Evolutionary conservation across 2,329 filamentous ascomycete species (phyloP), one percentile per base, ranked within the genome.

Genomic region (Aspergillus hortae): DNA sequence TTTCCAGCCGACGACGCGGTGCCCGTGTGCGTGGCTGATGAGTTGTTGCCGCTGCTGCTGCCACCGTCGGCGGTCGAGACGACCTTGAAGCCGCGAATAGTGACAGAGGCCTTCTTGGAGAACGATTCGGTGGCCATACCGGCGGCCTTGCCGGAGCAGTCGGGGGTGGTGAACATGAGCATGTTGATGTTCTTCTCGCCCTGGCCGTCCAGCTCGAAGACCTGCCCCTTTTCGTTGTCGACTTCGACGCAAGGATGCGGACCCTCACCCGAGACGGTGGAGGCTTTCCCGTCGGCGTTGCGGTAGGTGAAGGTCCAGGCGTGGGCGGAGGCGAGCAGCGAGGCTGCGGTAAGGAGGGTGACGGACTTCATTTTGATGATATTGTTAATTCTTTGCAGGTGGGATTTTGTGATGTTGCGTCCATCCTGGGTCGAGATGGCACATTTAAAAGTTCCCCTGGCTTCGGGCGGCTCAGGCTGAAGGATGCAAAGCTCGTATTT

Each of bases 121-220:
- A 49, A 57, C 3, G 12, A 23, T 19, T 49, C 46, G 1, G 53
- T 52, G 23, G 55, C 53, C 42, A 19, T 44, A 0, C 55, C 55
- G 19, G 45, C 43, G 4, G 50, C n/a, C 0, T 51, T 42, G 32
- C 48, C 55, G 5, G 30, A 42, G 35, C 55, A 57, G 14, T 53
- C 43, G 9, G 36, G 23, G 35, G 47, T 53, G 4, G 33, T 33
- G 44, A 49, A 57, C 12, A 57, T 12, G 3, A 55, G 36, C 53
- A 57, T 57, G 27, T 55, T 55, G 33, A 57, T 57, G 4, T 50
- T 46, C 7, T 40, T 25, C n/a, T 78, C 61, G 62, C 85, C 82
- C 64, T 68, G 74, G n/a, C 83, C 82, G 38, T 74, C 77, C 45
- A 85, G 33, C 17, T 41, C 49, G 19, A 46, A 51, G 1, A 27